Conservation (phyloP, 805 yeast species). For the Jamesozyma jinghongensis region DNA sequence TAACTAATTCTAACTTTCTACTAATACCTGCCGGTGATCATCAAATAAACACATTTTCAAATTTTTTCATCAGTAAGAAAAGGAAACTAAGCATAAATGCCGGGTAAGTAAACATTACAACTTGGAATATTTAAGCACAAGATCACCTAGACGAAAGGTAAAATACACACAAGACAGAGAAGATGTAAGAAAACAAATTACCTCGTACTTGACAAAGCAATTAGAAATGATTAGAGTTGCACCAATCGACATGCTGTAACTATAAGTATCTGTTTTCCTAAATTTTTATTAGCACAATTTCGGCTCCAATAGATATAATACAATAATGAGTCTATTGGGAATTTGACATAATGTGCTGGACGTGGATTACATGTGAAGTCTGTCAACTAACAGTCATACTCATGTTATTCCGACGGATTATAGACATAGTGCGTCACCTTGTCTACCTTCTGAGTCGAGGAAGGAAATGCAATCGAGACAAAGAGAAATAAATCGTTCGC, state of each 20-base stretch:
- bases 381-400: conserved; percentile 4
- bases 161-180: too few species aligned
- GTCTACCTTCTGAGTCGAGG: too few species aligned
- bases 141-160: too few species aligned
- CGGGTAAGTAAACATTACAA: too few species aligned
- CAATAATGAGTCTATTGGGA: conserved; percentile 28
- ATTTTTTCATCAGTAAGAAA: background rate
- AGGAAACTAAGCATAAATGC: background rate
- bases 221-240: conserved; percentile 3
- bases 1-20: too few species aligned
- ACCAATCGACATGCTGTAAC: background rate
- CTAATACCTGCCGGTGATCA: too few species aligned
- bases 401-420: too few species aligned
- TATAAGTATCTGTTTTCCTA: conserved; percentile 5
- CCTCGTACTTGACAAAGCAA: background rate
- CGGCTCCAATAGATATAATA: conserved; percentile 36
- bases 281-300: conserved; percentile 34
- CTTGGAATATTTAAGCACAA: too few species aligned
- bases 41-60: background rate
- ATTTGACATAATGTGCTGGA: conserved; percentile 38
- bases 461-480: too few species aligned
- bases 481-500: too few species aligned
- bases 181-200: conserved; percentile 1
- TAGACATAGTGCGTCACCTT: too few species aligned
- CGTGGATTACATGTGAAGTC: background rate